A percentile compares a stretch with the other conserved stretches of the same genome.
Evolutionary conservation across 2,329 filamentous ascomycete species (phyloP).

Genomic region (Colletotrichum salicis): DNA sequence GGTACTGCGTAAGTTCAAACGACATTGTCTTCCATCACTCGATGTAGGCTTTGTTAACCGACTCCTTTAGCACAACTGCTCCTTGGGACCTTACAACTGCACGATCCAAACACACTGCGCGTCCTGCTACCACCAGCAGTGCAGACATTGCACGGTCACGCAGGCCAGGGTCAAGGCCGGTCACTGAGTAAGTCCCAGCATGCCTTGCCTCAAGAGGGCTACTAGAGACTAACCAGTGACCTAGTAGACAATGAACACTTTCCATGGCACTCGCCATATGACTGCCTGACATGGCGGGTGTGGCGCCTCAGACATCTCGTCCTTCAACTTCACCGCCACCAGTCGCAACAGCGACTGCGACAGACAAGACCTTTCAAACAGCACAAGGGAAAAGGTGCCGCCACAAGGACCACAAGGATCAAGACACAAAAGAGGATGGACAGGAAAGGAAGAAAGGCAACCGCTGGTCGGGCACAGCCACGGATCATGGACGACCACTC

Average conservation of each 20-base stretch:
- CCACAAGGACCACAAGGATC: not conserved
- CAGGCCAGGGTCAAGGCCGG: not conserved
- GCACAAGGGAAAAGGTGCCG: not conserved
- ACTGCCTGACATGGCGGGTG: not conserved
- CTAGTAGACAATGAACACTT: not conserved
- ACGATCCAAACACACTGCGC: not conserved
- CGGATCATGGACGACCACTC: not conserved
- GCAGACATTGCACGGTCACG: not conserved
- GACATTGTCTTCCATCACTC: not conserved
- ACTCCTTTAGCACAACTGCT: not conserved
- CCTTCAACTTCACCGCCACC: not conserved
- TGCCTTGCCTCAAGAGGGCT: not conserved
- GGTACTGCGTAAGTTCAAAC: constrained; percentile 6
- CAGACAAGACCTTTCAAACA: not conserved
- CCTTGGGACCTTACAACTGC: not conserved
- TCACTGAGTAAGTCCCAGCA: not conserved
- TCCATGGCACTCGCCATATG: not conserved
- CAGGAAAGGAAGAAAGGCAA: not conserved
- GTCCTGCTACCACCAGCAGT: not conserved
- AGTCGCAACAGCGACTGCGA: not conserved
- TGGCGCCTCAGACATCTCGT: not conserved
- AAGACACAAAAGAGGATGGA: not conserved
- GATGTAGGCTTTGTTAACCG: not conserved
- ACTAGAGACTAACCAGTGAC: not conserved
- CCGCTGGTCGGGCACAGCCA: not conserved